Evolutionary conservation across 306 rosid species (phyloP), one percentile per base, ranked within the genome.

Genomic region (Dryas alaskensis): DNA sequence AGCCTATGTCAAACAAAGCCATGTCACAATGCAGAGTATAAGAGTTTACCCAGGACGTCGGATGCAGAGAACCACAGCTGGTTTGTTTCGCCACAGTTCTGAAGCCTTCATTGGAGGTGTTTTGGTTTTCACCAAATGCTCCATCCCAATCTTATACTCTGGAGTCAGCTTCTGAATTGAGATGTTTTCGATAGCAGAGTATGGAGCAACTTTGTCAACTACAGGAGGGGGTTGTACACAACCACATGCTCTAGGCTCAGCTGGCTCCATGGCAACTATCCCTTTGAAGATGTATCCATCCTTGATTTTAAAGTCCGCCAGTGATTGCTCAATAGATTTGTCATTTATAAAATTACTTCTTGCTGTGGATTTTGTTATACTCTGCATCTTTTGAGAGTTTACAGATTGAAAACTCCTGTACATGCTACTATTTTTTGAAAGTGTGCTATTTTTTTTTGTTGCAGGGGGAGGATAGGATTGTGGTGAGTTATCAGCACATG

Each of bases 261-360:
- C 85, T 72, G 92, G 90, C 63, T 71, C 93, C 47, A 86, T 77
- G 54, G 93, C 85, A 53, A 91, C 86, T 60, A 91, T 86, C 70
- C 98, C 98, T 85, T 93, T 93, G 79, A 87, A 93, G 17, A 82
- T 58, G 71, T 93, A 75, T 57, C 92, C 98, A 27, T 93, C 97
- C 79, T 78, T 84, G 10, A 93, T 86, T 74, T 80, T 86, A 37
- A 82, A 69, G 58, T 83, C 86, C 37, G 66, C 77, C 72, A 86
- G 17, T 39, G 93, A 83, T 79, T 83, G 84, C 43, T 90, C 92
- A 16, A 82, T 31, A 70, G 88, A 75, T 78, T 47, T 84, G 9
- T 81, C 88, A 27, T 76, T 65, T 58, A 50, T 65, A 31, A 68
- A n/a, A 63, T 48, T 73, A 31, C 70, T 81, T 73, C 83, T 86